Evolutionary conservation across 352 stramenopile genomes (phyloP).

Genomic region (Globisporangium spinosum): DNA sequence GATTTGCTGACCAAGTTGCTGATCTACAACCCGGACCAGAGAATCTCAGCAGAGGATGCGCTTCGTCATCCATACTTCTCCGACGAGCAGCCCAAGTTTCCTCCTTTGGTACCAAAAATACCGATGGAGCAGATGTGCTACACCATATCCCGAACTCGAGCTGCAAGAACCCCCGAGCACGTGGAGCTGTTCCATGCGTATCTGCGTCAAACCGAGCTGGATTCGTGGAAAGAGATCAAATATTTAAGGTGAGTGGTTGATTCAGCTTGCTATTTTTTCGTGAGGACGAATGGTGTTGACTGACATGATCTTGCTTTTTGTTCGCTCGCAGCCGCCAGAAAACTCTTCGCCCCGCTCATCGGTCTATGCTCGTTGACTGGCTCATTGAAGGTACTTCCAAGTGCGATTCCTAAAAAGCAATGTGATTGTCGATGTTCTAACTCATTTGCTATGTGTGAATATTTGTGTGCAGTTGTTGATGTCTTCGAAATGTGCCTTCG

Average conservation of each 20-base stretch:
- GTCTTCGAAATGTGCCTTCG: slow-evolving; percentile 91
- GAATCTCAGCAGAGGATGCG: slow-evolving; percentile 79
- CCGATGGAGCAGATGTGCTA: slow-evolving; percentile 80
- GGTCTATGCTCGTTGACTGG: slow-evolving; percentile 91
- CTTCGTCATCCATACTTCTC: slow-evolving; percentile 83
- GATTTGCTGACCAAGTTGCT: slow-evolving; percentile 74
- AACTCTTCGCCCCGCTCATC: slow-evolving; percentile 75
- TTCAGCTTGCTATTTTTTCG: background rate
- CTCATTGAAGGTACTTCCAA: slow-evolving; percentile 77
- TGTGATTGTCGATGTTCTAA: background rate
- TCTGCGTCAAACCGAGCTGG: slow-evolving; percentile 68
- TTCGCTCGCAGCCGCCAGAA: slow-evolving; percentile 59
- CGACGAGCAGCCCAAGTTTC: slow-evolving; percentile 37
- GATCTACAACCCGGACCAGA: slow-evolving; percentile 78
- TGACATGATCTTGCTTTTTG: slow-evolving; percentile 3
- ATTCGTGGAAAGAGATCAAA: slow-evolving; percentile 86
- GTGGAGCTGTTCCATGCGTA: slow-evolving; percentile 79
- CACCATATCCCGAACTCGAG: slow-evolving; percentile 41
- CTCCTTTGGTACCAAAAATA: slow-evolving; percentile 55
- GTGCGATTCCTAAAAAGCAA: no score
- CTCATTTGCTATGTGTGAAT: slow-evolving; percentile 5
- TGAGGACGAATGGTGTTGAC: background rate
- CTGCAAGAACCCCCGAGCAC: slow-evolving; percentile 58
- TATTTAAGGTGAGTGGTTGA: slow-evolving; percentile 61
- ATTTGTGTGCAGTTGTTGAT: slow-evolving; percentile 72